These are phyloP conservation scores for Linum usitatissimum DNA, from an alignment of 345 rosid genomes.

Conservation along the genomic window DNA sequence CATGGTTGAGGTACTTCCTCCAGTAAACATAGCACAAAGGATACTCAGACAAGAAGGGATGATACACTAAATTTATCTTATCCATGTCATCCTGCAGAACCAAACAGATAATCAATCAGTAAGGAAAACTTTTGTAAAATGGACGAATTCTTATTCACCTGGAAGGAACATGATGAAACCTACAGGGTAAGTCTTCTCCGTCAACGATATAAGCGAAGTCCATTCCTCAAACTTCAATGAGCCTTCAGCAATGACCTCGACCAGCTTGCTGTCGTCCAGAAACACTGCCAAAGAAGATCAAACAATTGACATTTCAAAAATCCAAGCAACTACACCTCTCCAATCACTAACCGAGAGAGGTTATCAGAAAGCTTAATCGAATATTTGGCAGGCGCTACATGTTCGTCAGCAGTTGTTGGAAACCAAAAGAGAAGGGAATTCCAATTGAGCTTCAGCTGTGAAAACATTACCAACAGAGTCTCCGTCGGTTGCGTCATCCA, in stretches of 20 bases:
- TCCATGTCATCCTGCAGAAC: slow-evolving; percentile 50
- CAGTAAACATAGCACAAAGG: slow-evolving; percentile 87
- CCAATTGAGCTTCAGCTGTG: neutral
- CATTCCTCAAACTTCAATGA: slow-evolving; percentile 53
- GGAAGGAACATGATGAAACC: slow-evolving; percentile 4
- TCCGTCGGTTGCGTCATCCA: neutral
- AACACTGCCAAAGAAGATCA: slow-evolving; percentile 21
- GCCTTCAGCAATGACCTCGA: slow-evolving; percentile 26
- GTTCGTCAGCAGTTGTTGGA: neutral
- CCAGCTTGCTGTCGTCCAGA: slow-evolving; percentile 28
- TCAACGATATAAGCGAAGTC: slow-evolving; percentile 46
- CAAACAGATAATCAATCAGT: neutral
- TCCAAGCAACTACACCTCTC: neutral
- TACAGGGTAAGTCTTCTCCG: slow-evolving; percentile 39
- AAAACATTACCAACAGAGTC: neutral
- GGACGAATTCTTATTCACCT: neutral
- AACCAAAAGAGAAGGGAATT: no score
- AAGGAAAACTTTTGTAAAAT: neutral
- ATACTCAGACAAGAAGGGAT: slow-evolving; percentile 62
- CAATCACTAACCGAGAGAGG: neutral
- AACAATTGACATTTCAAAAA: neutral
- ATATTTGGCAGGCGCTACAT: neutral
- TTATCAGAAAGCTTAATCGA: neutral
- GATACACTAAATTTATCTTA: slow-evolving; percentile 54
- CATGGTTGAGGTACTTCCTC: slow-evolving; percentile 68